Evolutionary conservation across 768 basidiomycete genomes (phyloP).

Genomic region (Hemileccinum impolitum): DNA sequence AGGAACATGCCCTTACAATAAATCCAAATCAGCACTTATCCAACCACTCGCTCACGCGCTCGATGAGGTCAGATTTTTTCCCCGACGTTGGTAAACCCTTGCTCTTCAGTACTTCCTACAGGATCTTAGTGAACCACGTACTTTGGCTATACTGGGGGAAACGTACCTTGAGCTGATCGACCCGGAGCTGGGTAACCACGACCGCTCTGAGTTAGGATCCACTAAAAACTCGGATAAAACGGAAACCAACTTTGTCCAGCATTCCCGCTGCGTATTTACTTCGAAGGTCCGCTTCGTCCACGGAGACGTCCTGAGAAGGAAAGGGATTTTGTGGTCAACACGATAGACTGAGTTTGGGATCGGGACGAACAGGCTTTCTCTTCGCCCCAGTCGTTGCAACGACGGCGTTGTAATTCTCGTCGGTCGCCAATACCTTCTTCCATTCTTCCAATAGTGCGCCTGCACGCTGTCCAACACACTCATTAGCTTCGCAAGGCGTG

Average conservation of each 20-base stretch:
- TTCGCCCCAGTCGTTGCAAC: slow-evolving; percentile 52
- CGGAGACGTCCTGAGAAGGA: slow-evolving; percentile 49
- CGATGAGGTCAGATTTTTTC: slow-evolving; percentile 69
- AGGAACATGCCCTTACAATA: not conserved
- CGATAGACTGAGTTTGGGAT: not conserved
- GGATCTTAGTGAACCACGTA: not conserved
- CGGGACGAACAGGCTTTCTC: slow-evolving; percentile 62
- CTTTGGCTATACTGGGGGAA: not conserved
- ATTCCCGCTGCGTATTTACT: slow-evolving; percentile 57
- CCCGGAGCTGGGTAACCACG: slow-evolving; percentile 51
- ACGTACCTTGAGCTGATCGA: slow-evolving; percentile 74
- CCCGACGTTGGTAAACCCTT: slow-evolving; percentile 62
- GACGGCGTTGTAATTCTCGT: slow-evolving; percentile 59
- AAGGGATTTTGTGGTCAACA: not conserved
- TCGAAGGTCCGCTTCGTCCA: slow-evolving; percentile 73
- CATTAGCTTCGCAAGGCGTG: not conserved
- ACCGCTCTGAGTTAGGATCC: slow-evolving; percentile 4
- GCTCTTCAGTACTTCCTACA: slow-evolving; percentile 68
- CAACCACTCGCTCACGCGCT: slow-evolving; percentile 65
- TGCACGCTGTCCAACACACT: slow-evolving; percentile 46
- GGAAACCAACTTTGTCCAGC: slow-evolving; percentile 58
- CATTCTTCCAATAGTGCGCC: slow-evolving; percentile 67
- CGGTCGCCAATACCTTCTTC: slow-evolving; percentile 60
- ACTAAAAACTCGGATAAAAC: not conserved
- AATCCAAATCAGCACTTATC: slow-evolving; percentile 29